phyloP scores from a whole-genome alignment of 208 protist genomes.

The Entamoeba histolytica region DNA sequence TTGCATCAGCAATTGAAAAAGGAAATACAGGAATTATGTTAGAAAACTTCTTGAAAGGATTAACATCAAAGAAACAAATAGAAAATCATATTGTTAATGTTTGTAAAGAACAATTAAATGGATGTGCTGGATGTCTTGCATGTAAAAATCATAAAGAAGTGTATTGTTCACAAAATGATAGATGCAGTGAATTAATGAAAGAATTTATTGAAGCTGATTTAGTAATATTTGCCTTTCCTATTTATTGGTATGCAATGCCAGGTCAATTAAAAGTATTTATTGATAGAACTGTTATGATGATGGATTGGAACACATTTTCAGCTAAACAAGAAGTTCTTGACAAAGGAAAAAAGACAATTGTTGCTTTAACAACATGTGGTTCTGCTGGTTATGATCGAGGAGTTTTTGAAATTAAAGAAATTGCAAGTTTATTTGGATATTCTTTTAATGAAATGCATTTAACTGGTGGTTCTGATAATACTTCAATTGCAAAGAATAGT shows the following conservation, averaged over 20 bases:
- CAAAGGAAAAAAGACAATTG: neutral
- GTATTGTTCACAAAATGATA: neutral
- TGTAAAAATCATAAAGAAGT: neutral
- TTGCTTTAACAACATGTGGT: neutral
- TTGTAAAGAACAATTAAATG: neutral
- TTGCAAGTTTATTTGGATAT: neutral
- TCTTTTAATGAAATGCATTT: neutral
- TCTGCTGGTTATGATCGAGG: neutral
- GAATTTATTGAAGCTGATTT: neutral
- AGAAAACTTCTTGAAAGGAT: neutral
- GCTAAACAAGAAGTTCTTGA: neutral
- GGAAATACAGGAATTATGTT: neutral
- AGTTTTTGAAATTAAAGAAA: neutral
- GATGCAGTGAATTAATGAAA: neutral
- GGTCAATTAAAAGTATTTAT: neutral
- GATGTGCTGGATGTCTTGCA: neutral
- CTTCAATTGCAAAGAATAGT: neutral
- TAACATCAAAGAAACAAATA: neutral
- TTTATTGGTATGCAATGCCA: neutral
- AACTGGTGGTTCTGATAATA: neutral
- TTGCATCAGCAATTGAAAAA: neutral
- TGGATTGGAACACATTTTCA: neutral
- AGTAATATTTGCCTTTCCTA: neutral
- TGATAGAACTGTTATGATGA: neutral
- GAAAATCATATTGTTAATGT: neutral